Evolutionary conservation across 176 grass and related monocot genomes (phyloP).

Genomic region (Puccinellia tenuiflora): DNA sequence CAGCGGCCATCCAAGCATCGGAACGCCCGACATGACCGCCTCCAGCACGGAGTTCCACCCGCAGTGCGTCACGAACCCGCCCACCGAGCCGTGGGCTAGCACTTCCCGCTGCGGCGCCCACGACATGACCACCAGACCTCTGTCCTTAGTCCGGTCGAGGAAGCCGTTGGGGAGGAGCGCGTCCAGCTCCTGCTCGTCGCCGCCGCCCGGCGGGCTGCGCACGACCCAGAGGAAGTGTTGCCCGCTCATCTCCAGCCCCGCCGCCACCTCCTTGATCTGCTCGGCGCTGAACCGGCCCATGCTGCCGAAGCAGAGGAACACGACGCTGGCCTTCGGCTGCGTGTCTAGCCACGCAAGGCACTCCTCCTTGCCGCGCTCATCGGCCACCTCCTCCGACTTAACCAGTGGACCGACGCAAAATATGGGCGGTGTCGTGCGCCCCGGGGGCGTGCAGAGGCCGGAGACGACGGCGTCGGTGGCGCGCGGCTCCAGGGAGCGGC

Average conservation of each 20-base stretch:
- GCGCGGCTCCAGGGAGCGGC: conserved; percentile 35
- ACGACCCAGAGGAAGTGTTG: neutral
- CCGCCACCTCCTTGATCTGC: neutral
- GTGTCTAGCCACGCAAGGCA: neutral
- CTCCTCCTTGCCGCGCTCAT: neutral
- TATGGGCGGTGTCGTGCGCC: neutral
- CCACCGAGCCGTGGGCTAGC: neutral
- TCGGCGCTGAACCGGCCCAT: neutral
- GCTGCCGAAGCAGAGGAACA: neutral
- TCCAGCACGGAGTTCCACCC: conserved; percentile 47
- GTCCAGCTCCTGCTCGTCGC: neutral
- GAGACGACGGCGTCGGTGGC: neutral
- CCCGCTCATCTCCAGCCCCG: neutral
- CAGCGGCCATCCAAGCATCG: conserved; percentile 37
- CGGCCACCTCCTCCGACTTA: neutral
- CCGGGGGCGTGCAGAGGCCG: conserved; percentile 13
- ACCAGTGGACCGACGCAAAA: conserved; percentile 34
- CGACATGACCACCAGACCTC: neutral
- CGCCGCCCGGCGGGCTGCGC: neutral
- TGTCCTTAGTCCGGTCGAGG: conserved; percentile 15
- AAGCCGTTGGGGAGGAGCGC: conserved; percentile 22
- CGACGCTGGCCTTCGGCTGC: neutral
- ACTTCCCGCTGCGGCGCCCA: conserved; percentile 38
- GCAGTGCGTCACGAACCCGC: conserved; percentile 55
- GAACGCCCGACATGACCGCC: conserved; percentile 5